Base-by-base conservation (phyloP, 148 eudicot genomes). In the Bassia scoparia region DNA sequence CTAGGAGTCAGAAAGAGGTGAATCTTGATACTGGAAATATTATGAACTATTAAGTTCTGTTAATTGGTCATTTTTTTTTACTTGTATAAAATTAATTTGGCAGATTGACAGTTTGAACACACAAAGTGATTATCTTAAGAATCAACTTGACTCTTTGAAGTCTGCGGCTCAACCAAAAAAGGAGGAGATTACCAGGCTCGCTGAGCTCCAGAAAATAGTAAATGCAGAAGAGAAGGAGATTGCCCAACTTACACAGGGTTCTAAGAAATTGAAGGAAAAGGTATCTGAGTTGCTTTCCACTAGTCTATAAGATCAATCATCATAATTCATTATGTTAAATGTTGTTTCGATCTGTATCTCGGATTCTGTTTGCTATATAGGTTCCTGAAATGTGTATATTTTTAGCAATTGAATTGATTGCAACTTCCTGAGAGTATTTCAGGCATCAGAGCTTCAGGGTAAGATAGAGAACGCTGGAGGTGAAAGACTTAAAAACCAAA, bases 391-490 rank as follows among this genome's bases (percentile, higher is more conserved):
- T 43, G 18, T 21, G 13, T n/a, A n/a, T n/a, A n/a, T n/a, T 23
- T n/a, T 41, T 26, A 55, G 37, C 17, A 24, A 24, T 8, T 73
- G 30, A 7, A 37, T 50, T 30, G 5, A 16, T 4, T 4, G 3
- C 44, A 5, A 61, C 34, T 12, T 46, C 26, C 8, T 46, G 4
- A 50, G 3, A 23, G n/a, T 55, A 48, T 61, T 64, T 29, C 76
- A 90, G 99, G 90, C 93, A 74, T 70, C 75, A 61, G 99, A 89
- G 63, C 93, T 92, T 83, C 99, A 96, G 79, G 72, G 69, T 46
- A 92, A 90, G 81, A 87, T 96, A 66, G 99, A 96, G 73, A 96
- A 92, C 85, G 99, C 94, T 74, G 99, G 99, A 62, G 97, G 99
- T 72, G 96, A 88, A 77, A 88, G 53, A 76, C 84, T 96, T 71